Conservation (phyloP, 1,284 basidiomycete species). For the Cerioporus squamosus region DNA sequence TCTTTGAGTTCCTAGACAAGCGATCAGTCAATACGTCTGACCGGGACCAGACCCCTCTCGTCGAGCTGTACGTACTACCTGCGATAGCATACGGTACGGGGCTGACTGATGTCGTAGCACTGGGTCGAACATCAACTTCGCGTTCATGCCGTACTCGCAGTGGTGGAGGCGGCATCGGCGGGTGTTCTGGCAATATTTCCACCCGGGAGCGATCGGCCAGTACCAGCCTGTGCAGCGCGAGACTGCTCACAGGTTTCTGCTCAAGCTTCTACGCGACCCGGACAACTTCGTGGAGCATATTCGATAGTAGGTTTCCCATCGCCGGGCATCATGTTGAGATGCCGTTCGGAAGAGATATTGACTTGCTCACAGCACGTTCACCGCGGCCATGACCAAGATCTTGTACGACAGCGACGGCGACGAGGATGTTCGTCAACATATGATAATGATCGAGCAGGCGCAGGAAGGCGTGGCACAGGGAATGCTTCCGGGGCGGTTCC, state of each 20-base stretch:
- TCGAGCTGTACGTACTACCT: background rate
- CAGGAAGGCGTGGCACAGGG: background rate
- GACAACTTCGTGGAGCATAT: background rate
- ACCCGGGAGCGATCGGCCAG: background rate
- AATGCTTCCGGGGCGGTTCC: conserved; percentile 11
- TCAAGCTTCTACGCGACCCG: background rate
- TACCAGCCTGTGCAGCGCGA: background rate
- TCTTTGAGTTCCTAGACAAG: conserved; percentile 1
- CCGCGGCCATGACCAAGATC: conserved; percentile 6
- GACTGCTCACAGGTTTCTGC: background rate
- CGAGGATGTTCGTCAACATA: background rate
- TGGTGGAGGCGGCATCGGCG: conserved; percentile 5
- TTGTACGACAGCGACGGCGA: conserved; percentile 14
- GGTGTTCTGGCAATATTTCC: conserved; percentile 3
- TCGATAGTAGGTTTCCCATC: background rate
- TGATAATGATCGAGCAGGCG: background rate
- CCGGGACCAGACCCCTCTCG: background rate
- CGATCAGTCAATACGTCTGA: conserved; percentile 1
- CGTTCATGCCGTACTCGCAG: conserved; percentile 9
- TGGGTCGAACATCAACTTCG: background rate
- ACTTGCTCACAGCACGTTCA: background rate
- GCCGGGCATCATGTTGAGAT: too few relatives aligned
- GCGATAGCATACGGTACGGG: too few relatives aligned
- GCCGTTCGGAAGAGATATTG: too few relatives aligned
- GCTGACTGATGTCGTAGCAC: too few relatives aligned